Evolutionary conservation across 495 filamentous ascomycete genomes (phyloP).

Genomic region (Penicillium diatomitis): DNA sequence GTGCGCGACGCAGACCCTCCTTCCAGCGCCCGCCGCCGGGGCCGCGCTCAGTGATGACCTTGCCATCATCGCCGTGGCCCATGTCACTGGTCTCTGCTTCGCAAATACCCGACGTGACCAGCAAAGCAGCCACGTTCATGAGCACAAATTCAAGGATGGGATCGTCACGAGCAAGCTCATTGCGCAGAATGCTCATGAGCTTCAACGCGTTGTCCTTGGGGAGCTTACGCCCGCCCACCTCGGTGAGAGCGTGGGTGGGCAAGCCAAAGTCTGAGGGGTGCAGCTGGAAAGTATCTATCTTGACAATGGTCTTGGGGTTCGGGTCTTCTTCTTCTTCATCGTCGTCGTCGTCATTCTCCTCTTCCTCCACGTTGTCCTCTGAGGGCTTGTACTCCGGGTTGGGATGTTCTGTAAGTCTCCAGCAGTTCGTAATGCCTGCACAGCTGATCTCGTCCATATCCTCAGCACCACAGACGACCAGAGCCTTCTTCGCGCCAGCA

Average conservation of each 20-base stretch:
- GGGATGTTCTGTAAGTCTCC: constrained; percentile 56
- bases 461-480: constrained; percentile 90
- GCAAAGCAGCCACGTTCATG: constrained; percentile 82
- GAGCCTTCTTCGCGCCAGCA: constrained; percentile 67
- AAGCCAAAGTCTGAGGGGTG: constrained; percentile 80
- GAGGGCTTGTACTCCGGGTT: constrained; percentile 33
- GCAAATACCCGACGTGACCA: constrained; percentile 78
- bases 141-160: constrained; percentile 90
- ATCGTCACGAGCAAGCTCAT: constrained; percentile 60
- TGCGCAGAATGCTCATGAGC: constrained; percentile 63
- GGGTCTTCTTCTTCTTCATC: constrained; percentile 32
- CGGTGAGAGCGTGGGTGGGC: constrained; percentile 57
- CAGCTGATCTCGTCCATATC: constrained; percentile 93
- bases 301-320: constrained; percentile 36
- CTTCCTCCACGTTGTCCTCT: constrained; percentile 20
- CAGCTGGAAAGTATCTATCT: constrained; percentile 64
- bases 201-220: constrained; percentile 81
- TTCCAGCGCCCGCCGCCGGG: constrained; percentile 86
- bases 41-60: constrained; percentile 68
- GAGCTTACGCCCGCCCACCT: constrained; percentile 74
- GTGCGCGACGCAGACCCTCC: constrained; percentile 75
- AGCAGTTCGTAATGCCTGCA: constrained; percentile 79
- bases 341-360: constrained; percentile 29
- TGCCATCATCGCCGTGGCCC: constrained; percentile 62
- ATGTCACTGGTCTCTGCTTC: constrained; percentile 69